Evolutionary conservation across 345 rosid species (phyloP), one percentile per base, ranked within the genome.

Genomic region (Citrus maxima): DNA sequence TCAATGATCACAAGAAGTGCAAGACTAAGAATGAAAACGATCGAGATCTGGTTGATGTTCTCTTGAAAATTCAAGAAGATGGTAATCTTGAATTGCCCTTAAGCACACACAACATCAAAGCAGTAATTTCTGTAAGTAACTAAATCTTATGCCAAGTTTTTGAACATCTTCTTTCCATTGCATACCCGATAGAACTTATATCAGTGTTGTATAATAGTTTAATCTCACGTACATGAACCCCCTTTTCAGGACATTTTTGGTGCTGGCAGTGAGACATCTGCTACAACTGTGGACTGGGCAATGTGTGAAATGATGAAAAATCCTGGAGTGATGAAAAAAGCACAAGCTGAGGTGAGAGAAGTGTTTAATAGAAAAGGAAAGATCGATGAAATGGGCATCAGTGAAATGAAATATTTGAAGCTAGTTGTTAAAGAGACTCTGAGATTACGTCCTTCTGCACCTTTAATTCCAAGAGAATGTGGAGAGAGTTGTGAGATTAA

Each of bases 341-440:
- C 85, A 60, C 85, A 79, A 72, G 71, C 80, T 0, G 87, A 86
- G 56, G 86, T 81, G 18, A 81, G 85, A 34, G 28, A 30, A 42
- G 83, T 79, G 6, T 80, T 80, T 25, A 5, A 35, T 0, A 24
- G 63, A 27, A 69, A 46, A 22, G 86, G 84, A 51, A 35, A 34
- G 22, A 68, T 79, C 0, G 81, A 58, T 7, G 86, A 83, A 65
- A 3, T 38, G 7, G 6, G 22, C 21, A 40, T n/a, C 25, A 19
- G 46, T 1, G 72, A 81, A 16, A 16, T 82, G 28, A 37, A 78
- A 4, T 74, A 42, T 46, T 22, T 62, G 58, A 78, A 66, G 32
- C 64, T 9, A 63, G 49, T 80, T 0, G 56, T 80, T 32, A 76
- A 66, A 60, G 75, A 76, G 72, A 77, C 60, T 4, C 10, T 72